Percentiles rank a stretch among this genome's conserved stretches.
phyloP scores from a whole-genome alignment of 2,329 filamentous ascomycete genomes.

The Alternaria postmessia region DNA sequence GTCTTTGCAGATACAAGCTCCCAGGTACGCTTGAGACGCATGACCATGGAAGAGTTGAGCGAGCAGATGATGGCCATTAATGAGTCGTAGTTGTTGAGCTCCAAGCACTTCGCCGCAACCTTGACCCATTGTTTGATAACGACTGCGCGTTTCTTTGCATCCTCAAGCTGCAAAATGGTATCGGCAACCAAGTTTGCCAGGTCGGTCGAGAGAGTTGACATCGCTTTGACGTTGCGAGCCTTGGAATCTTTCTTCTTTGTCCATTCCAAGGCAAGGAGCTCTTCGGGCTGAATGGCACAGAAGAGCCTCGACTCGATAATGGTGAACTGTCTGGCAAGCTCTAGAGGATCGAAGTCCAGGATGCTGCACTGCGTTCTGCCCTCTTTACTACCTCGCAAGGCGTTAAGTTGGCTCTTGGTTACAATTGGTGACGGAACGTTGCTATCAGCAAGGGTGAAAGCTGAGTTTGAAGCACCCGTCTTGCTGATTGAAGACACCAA shows the following conservation, averaged over 20 bases:
- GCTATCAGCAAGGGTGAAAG: constrained; percentile 74
- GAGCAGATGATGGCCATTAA: constrained; percentile 97
- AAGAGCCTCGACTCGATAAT: constrained; percentile 92
- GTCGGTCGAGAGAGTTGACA: constrained; percentile 92
- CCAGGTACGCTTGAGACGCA: constrained; percentile 89
- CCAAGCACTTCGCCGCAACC: constrained; percentile 83
- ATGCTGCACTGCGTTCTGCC: constrained; percentile 76
- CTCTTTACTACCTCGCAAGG: constrained; percentile 76
- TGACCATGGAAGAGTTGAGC: constrained; percentile 89
- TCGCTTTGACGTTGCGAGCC: constrained; percentile 89
- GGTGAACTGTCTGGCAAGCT: constrained; percentile 90
- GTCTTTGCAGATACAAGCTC: constrained; percentile 85
- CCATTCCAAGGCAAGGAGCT: constrained; percentile 91
- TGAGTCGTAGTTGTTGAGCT: constrained; percentile 94
- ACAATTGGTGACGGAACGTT: constrained; percentile 75
- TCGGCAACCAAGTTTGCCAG: constrained; percentile 92
- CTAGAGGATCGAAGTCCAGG: constrained; percentile 88
- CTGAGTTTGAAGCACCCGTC: constrained; percentile 76
- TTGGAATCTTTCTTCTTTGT: constrained; percentile 83
- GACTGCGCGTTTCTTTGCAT: constrained; percentile 87
- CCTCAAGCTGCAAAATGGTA: constrained; percentile 86
- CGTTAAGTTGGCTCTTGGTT: constrained; percentile 76
- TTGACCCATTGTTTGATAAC: constrained; percentile 99
- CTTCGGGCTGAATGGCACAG: constrained; percentile 89
- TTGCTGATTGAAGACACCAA: constrained; percentile 88